Conservation (phyloP, 176 grass and related monocot species). For the Aechmea fasciata region DNA sequence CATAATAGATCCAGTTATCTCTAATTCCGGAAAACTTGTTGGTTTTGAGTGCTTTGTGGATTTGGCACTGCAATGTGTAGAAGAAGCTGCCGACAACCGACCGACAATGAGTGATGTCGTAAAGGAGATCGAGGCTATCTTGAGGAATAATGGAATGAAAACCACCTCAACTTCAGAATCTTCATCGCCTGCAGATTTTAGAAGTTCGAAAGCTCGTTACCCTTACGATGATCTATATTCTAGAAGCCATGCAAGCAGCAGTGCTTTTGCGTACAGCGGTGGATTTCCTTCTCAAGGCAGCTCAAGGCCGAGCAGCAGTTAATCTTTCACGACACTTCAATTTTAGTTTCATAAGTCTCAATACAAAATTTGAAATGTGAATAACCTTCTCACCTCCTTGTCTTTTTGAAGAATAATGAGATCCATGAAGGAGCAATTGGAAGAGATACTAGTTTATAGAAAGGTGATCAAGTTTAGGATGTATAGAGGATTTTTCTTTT, state of each 20-base stretch:
- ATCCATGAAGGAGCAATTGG: no score
- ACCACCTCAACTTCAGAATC: slow-evolving; percentile 25
- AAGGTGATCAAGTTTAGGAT: no score
- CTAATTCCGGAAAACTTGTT: slow-evolving; percentile 19
- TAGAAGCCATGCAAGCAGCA: slow-evolving; percentile 25
- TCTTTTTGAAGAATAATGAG: no score
- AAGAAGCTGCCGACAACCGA: slow-evolving; percentile 25
- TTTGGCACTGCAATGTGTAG: slow-evolving; percentile 43
- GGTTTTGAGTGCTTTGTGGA: slow-evolving; percentile 44
- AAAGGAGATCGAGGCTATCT: slow-evolving; percentile 62
- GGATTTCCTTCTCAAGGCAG: slow-evolving; percentile 29
- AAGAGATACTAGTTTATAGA: no score
- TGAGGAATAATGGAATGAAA: slow-evolving; percentile 44
- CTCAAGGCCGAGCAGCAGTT: background rate
- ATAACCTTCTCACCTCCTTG: no score
- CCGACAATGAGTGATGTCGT: slow-evolving; percentile 53
- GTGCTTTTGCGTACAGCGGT: slow-evolving; percentile 63
- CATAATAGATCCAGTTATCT: slow-evolving; percentile 53
- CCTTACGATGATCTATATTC: slow-evolving; percentile 25
- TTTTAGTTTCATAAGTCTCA: no score
- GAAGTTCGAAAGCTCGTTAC: slow-evolving; percentile 8
- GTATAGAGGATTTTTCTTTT: no score
- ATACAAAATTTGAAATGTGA: no score
- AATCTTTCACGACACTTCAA: no score
- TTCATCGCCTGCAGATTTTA: slow-evolving; percentile 29